Percentiles rank a stretch among this genome's conserved stretches.
Conservation (phyloP, 208 protist genomes). For the Leishmania mexicana region DNA sequence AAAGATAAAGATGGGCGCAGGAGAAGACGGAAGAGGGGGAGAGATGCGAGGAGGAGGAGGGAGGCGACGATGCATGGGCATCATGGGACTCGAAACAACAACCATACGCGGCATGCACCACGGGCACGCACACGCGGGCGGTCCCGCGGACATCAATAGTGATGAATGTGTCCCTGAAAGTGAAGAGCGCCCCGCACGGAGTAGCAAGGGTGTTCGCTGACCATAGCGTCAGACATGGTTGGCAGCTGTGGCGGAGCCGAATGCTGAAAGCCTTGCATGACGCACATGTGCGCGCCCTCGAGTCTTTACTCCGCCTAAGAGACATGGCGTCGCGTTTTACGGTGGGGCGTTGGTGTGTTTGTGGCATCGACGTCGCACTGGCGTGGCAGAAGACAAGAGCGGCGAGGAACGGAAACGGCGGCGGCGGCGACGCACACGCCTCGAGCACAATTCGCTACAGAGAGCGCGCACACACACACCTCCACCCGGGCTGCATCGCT, state of each 20-base stretch:
- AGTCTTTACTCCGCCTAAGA: neutral
- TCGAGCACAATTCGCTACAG: neutral
- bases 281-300: neutral
- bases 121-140: no score
- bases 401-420: no score
- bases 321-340: neutral
- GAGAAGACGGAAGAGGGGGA: neutral
- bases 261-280: neutral
- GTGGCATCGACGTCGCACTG: neutral
- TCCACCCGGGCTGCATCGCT: neutral
- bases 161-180: neutral
- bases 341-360: neutral
- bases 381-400: neutral
- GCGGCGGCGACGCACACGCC: neutral
- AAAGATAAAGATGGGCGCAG: conserved; percentile 1
- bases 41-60: neutral
- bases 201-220: neutral
- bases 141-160: neutral
- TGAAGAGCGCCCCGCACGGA: neutral
- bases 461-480: neutral
- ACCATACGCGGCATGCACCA: neutral
- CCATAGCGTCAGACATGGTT: no score
- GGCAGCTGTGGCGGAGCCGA: neutral
- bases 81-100: neutral
- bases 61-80: neutral